A percentile compares a stretch with the other conserved stretches of the same genome.
These are phyloP conservation scores for Rhodotorula sp. DNA, from an alignment of 1,284 basidiomycete species.

Conservation along the genomic window DNA sequence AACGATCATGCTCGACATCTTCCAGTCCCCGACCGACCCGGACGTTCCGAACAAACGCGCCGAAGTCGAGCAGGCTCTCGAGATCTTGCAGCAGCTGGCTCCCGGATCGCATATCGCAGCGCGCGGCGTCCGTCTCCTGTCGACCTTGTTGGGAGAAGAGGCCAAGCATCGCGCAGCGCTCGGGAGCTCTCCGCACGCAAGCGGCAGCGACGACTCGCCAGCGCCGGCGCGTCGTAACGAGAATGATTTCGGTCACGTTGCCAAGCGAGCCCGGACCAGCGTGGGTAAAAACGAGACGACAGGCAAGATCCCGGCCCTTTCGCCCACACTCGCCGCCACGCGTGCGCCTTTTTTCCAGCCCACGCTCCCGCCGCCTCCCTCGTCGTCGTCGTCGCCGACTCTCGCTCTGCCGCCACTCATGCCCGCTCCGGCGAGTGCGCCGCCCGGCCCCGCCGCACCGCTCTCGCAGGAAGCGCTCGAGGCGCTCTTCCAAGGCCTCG, in stretches of 20 bases:
- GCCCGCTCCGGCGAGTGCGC: background rate
- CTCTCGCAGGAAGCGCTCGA: conserved; percentile 11
- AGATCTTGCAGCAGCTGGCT: conserved; percentile 19
- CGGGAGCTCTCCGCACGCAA: conserved; percentile 6
- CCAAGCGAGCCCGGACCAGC: conserved; percentile 24
- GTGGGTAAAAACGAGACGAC: background rate
- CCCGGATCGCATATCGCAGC: conserved; percentile 24
- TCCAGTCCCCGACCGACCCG: conserved; percentile 26
- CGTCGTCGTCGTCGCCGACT: background rate
- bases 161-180: conserved; percentile 23
- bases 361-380: background rate
- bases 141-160: conserved; percentile 35
- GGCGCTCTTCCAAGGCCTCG: conserved; percentile 3
- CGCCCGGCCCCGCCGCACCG: background rate
- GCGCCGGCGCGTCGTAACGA: too few species aligned
- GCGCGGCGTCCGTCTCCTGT: conserved; percentile 30
- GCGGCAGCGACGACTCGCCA: background rate
- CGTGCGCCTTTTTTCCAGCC: conserved; percentile 3
- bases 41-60: conserved; percentile 27
- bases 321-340: background rate
- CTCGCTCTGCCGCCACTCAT: background rate
- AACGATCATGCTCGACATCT: conserved; percentile 38
- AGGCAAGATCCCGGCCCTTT: background rate
- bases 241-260: conserved; percentile 15
- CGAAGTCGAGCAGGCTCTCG: conserved; percentile 31